These are phyloP conservation scores for Leersia perrieri DNA, from an alignment of 176 grass and related monocot genomes.

Conservation along the genomic window DNA sequence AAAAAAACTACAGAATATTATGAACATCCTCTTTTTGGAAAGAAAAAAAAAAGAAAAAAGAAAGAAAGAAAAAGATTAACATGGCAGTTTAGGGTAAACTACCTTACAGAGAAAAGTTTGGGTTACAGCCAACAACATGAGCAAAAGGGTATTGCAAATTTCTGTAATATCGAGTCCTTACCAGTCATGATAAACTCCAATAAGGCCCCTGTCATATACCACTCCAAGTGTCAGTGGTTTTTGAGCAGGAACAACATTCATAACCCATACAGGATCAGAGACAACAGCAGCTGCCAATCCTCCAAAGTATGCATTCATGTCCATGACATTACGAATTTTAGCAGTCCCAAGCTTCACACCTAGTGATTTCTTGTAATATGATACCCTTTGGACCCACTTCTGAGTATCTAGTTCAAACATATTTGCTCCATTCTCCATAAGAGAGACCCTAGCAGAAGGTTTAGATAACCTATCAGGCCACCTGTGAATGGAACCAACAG, in stretches of 20 bases:
- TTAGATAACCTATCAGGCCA: conserved; percentile 84
- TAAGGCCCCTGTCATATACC: conserved; percentile 84
- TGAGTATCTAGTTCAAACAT: conserved; percentile 69
- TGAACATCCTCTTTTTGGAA: neutral
- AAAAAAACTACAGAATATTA: neutral
- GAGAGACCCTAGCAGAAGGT: conserved; percentile 59
- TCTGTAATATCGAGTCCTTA: conserved; percentile 23
- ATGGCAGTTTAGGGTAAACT: neutral
- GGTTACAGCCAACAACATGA: neutral
- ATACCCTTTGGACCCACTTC: conserved; percentile 61
- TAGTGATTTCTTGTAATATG: conserved; percentile 83
- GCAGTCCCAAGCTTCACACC: conserved; percentile 66
- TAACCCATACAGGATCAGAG: conserved; percentile 83
- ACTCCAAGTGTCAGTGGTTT: conserved; percentile 70
- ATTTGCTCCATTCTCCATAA: conserved; percentile 47
- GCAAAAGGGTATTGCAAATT: neutral
- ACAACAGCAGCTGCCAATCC: conserved; percentile 69
- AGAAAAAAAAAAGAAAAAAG: neutral
- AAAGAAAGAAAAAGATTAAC: neutral
- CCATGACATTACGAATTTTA: conserved; percentile 73
- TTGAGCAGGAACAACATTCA: conserved; percentile 85
- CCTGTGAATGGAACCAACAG: conserved; percentile 51
- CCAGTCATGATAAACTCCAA: conserved; percentile 98
- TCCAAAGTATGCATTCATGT: conserved; percentile 91
- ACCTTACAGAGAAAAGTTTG: neutral